Evolutionary conservation across 768 basidiomycete genomes (phyloP), one percentile per base, ranked within the genome.

Genomic region (Lanmaoa pseudosensibilis): DNA sequence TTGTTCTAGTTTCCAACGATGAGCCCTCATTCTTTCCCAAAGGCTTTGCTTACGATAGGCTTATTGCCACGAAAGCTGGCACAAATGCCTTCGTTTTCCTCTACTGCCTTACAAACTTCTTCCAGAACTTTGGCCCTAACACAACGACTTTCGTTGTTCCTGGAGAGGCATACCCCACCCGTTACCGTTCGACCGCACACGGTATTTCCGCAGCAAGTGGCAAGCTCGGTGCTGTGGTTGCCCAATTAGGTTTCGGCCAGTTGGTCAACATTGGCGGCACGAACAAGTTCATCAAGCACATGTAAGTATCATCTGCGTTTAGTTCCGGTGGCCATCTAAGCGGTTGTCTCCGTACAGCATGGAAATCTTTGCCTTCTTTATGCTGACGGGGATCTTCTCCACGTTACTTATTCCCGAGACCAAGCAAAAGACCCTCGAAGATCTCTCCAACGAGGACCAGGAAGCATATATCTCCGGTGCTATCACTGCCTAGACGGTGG

Each of bases 81-180:
- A 78, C 47, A 16, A 82, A 83, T 36, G 89, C 78, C 2, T 92
- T 94, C 69, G 85, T 91, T 47, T 87, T 88, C 75, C 80, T 91
- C 27, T 94, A 93, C 76, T 90, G 90, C 69, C 76, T 94, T n/a
- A 82, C 90, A 64, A 88, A 90, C 69, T 92, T 92, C 76, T 91
- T 92, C 87, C 87, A 90, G 76, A 93, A 93, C 74, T 93, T 92
- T 59, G 91, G 89, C 2, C 88, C 87, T 11, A 90, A 92, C 63
- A 81, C 81, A 0, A 92, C 89, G 1, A 92, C 90, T 0, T 93
- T 94, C 70, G 56, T 92, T 52, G 75, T 92, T 4, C 90, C 92
- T 0, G 90, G 88, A 60, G 92, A 94, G 69, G 81, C 77, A 25
- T 94, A 92, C 83, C 92, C 92, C 1, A 94, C 92, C 1, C 88